Conservation (phyloP, 2,329 filamentous ascomycete genomes). For the Pseudomassariella vexata region DNA sequence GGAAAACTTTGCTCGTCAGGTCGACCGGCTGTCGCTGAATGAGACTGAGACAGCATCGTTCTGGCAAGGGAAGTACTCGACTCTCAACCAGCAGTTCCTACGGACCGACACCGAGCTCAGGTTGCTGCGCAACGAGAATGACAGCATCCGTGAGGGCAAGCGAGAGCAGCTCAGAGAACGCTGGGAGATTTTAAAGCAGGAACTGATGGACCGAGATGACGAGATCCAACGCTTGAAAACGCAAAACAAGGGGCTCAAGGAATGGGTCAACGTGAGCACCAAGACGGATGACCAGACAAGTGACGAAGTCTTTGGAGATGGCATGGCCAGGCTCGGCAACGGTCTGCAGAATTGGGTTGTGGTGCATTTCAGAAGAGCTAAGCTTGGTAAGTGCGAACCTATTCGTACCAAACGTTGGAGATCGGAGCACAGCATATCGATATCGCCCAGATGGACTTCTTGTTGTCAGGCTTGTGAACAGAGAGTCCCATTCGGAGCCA, state of each 20-base stretch:
- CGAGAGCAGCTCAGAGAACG: slow-evolving; percentile 43
- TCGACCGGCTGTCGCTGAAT: slow-evolving; percentile 45
- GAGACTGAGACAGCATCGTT: slow-evolving; percentile 51
- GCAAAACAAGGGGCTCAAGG: slow-evolving; percentile 64
- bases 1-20: slow-evolving; percentile 45
- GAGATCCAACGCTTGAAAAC: slow-evolving; percentile 48
- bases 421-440: no score
- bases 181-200: slow-evolving; percentile 39
- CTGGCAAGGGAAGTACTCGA: slow-evolving; percentile 52
- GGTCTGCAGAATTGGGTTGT: slow-evolving; percentile 72
- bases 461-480: no score
- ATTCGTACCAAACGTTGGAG: no score
- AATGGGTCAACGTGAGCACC: slow-evolving; percentile 64
- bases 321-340: slow-evolving; percentile 57
- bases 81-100: slow-evolving; percentile 45
- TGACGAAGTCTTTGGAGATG: slow-evolving; percentile 61
- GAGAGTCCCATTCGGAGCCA: no score
- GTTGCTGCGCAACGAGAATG: slow-evolving; percentile 43
- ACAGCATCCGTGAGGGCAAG: slow-evolving; percentile 39
- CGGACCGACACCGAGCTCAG: slow-evolving; percentile 48
- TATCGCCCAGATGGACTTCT: no score
- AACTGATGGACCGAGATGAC: slow-evolving; percentile 45
- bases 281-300: slow-evolving; percentile 55
- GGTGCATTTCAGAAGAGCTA: slow-evolving; percentile 59
- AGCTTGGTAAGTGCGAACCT: slow-evolving; percentile 43